Percentiles rank a stretch among this genome's conserved stretches.
Evolutionary conservation across 805 yeast species (phyloP).

Genomic region (Spathaspora boniae): DNA sequence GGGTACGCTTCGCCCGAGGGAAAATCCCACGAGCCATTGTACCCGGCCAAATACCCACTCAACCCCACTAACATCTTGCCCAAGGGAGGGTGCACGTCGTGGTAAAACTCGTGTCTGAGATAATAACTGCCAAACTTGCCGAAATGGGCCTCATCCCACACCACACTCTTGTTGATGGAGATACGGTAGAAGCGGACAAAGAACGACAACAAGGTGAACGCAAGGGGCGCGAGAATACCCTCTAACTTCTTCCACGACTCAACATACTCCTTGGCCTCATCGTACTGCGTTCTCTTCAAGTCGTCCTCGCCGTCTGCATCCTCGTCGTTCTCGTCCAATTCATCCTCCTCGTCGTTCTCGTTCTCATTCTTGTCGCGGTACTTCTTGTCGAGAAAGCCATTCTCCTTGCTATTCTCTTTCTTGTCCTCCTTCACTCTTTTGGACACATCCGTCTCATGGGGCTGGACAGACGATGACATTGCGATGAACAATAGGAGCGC

Average conservation of each 20-base stretch:
- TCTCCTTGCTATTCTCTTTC: constrained; percentile 14
- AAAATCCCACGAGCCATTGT: constrained; percentile 72
- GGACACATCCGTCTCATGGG: constrained; percentile 7
- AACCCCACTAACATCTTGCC: constrained; percentile 80
- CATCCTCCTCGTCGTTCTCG: constrained; percentile 4
- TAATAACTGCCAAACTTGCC: constrained; percentile 84
- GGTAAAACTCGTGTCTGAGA: constrained; percentile 73
- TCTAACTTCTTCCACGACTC: constrained; percentile 27
- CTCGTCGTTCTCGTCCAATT: constrained; percentile 7
- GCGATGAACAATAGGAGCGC: no score
- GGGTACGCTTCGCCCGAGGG: constrained; percentile 66
- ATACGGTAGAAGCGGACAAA: constrained; percentile 60
- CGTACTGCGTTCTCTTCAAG: constrained; percentile 20
- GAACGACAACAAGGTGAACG: constrained; percentile 68
- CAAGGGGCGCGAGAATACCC: constrained; percentile 50
- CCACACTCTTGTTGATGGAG: constrained; percentile 54
- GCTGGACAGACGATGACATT: constrained; percentile 23
- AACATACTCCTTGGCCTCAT: constrained; percentile 25
- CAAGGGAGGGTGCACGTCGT: constrained; percentile 85
- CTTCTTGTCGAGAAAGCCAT: constrained; percentile 18
- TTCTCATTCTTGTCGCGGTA: constrained; percentile 2
- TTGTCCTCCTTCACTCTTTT: no score
- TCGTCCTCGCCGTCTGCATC: constrained; percentile 13
- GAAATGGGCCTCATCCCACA: constrained; percentile 91
- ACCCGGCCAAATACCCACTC: constrained; percentile 79